Evolutionary conservation across 148 eudicot species (phyloP).

Genomic region (Vaccinium myrtillus): DNA sequence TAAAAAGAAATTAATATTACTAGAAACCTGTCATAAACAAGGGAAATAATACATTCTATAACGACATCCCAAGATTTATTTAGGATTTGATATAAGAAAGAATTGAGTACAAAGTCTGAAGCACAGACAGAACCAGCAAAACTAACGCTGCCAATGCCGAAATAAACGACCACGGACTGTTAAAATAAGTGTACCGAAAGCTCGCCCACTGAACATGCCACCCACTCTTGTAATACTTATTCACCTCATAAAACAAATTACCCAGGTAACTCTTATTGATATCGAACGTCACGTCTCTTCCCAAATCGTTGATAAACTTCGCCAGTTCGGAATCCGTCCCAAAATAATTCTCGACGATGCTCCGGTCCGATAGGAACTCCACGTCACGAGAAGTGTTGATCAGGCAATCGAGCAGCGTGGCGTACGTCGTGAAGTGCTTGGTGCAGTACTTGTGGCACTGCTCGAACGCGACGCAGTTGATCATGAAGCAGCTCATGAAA

Average conservation of each 20-base stretch:
- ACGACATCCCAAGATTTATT: neutral
- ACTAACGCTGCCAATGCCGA: conserved; percentile 63
- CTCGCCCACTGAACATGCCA: conserved; percentile 57
- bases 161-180: conserved; percentile 63
- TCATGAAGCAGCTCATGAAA: conserved; percentile 60
- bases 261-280: conserved; percentile 50
- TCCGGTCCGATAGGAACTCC: conserved; percentile 37
- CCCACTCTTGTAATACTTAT: conserved; percentile 40
- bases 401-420: conserved; percentile 50
- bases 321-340: conserved; percentile 70
- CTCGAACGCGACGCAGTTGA: conserved; percentile 70
- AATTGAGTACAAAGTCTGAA: conserved; percentile 55
- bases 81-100: neutral
- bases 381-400: conserved; percentile 43
- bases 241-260: conserved; percentile 55
- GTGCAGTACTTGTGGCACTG: conserved; percentile 52
- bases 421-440: conserved; percentile 68
- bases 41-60: no score
- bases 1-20: no score
- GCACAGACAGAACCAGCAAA: conserved; percentile 47
- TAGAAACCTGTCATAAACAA: no score
- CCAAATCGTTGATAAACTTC: conserved; percentile 58
- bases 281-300: conserved; percentile 67
- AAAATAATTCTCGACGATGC: conserved; percentile 62
- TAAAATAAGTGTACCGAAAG: conserved; percentile 49